phyloP scores from a whole-genome alignment of 176 grass and related monocot species.

The Carex cristatella region DNA sequence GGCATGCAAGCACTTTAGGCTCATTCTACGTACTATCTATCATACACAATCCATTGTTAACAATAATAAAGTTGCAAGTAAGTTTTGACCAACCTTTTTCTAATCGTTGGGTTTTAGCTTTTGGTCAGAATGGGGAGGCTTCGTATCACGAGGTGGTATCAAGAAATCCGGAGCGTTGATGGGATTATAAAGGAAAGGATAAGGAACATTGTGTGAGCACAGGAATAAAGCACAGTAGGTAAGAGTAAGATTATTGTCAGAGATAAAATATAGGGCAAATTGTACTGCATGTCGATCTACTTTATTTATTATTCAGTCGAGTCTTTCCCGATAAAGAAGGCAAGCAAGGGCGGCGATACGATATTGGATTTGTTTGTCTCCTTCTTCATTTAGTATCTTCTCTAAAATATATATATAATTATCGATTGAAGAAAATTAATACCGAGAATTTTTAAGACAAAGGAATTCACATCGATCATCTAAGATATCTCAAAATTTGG shows the following conservation, averaged over 20 bases:
- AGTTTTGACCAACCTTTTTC: conserved; percentile 10
- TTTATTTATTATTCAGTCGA: neutral
- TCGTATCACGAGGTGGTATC: conserved; percentile 20
- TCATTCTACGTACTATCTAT: too few species aligned
- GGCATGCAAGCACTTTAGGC: conserved; percentile 25
- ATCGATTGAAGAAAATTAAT: too few species aligned
- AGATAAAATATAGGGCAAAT: neutral
- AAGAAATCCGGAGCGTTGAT: neutral
- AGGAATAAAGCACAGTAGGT: conserved; percentile 34
- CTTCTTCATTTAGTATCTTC: neutral
- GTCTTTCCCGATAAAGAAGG: neutral
- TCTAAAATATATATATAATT: too few species aligned
- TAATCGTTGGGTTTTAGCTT: conserved; percentile 13
- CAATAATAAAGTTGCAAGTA: neutral
- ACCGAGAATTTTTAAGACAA: too few species aligned
- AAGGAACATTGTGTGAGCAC: conserved; percentile 19
- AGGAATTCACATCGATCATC: too few species aligned
- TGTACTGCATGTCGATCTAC: neutral
- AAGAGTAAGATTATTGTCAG: too few species aligned
- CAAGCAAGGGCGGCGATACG: conserved; percentile 13
- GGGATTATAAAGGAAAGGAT: neutral
- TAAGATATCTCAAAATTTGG: too few species aligned
- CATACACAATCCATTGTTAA: neutral
- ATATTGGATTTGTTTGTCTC: conserved; percentile 4
- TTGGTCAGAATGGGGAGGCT: conserved; percentile 18